phyloP scores from a whole-genome alignment of 2,329 filamentous ascomycete species.

The Diatrype stigma region DNA sequence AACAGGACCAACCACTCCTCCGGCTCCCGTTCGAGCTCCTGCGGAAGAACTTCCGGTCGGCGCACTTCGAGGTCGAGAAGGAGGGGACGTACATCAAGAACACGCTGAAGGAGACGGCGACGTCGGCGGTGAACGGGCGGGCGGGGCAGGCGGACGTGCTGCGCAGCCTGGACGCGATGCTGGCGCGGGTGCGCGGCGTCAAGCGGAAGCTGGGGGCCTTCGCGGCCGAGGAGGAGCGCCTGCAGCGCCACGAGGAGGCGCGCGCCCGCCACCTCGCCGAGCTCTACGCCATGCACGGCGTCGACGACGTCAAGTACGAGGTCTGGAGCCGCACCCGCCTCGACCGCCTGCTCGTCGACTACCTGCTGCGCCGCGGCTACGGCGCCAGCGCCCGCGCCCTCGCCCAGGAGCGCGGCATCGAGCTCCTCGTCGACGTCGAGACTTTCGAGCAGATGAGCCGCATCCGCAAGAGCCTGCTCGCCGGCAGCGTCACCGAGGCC shows the following conservation, averaged over 20 bases:
- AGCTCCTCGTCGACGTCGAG: constrained; percentile 80
- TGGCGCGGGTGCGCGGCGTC: constrained; percentile 76
- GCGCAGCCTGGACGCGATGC: constrained; percentile 76
- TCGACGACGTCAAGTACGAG: constrained; percentile 93
- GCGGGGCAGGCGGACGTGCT: constrained; percentile 68
- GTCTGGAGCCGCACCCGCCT: constrained; percentile 79
- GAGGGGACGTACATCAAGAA: constrained; percentile 61
- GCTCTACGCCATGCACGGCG: constrained; percentile 71
- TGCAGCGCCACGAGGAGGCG: constrained; percentile 72
- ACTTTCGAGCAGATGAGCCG: constrained; percentile 80
- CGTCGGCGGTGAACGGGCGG: constrained; percentile 61
- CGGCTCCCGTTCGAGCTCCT: constrained; percentile 90
- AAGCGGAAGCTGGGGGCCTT: constrained; percentile 80
- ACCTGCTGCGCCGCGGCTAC: constrained; percentile 81
- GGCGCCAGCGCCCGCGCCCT: constrained; percentile 70
- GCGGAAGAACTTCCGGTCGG: constrained; percentile 88
- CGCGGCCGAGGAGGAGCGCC: constrained; percentile 72
- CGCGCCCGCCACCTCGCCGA: constrained; percentile 77
- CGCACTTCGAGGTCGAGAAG: constrained; percentile 72
- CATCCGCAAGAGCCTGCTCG: constrained; percentile 69
- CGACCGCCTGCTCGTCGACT: constrained; percentile 86
- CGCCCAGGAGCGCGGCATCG: constrained; percentile 70
- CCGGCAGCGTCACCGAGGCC: constrained; percentile 71
- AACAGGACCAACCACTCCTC: constrained; percentile 92
- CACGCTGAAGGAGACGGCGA: constrained; percentile 59